Evolutionary conservation across 805 yeast genomes (phyloP), one percentile per base, ranked within the genome.

Genomic region (Yarrowia sp.): DNA sequence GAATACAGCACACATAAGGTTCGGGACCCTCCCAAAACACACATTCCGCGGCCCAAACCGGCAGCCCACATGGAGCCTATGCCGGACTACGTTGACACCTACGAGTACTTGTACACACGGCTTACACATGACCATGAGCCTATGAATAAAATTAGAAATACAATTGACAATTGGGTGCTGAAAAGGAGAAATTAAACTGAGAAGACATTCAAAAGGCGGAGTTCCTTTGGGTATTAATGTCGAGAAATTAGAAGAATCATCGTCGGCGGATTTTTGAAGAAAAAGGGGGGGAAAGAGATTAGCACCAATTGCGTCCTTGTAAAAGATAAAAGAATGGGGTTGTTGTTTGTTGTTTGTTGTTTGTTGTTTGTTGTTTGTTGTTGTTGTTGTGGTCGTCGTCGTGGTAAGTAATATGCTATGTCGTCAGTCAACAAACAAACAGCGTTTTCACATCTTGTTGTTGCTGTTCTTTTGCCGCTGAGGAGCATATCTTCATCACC

Each of bases 131-230:
- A 14, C 14, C 44, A 53, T 56, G 39, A 14, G 49, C 17, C 50
- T 43, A 19, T 33, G 64, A 58, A 58, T 58, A 58, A 58, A 42
- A 58, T 58, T 55, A 55, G 20, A 55, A 24, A 55, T 55, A 55
- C 61, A 55, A 55, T 20, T 3, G 19, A 53, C 61, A 40, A 24
- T 19, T 56, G 24, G 50, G 64, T 58, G 64, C 64, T 34, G 50
- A 14, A 12, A 24, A 24, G 30, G 30, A 42, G 38, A 42, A 55
- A 38, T 58, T 38, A 58, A 58, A 42, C 50, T 30, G 49, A 30
- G 64, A 17, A 3, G 64, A 40, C 61, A 40, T 33, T 15, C 24
- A 50, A 47, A n/a, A 15, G 15, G 38, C 1, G 17, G 20, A 34
- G 24, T 9, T 19, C 12, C 47, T 15, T 15, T n/a, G 63, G 63